Evolutionary conservation across 2,329 filamentous ascomycete species (phyloP).

Genomic region (Diaporthe vexans): DNA sequence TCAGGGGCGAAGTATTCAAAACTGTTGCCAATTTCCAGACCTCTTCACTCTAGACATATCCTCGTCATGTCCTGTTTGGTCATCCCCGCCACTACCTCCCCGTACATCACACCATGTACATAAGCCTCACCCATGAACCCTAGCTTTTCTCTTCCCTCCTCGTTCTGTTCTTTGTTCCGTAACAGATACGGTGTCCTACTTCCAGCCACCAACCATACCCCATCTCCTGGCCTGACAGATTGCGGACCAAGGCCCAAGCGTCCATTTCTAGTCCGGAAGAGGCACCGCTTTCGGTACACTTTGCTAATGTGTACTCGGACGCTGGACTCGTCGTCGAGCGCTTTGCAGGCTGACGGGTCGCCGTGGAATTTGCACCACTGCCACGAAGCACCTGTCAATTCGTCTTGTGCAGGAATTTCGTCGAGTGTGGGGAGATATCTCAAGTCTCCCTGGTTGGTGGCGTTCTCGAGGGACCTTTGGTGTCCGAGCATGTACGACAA

Average conservation of each 20-base stretch:
- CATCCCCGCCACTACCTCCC: neutral
- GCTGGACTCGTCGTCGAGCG: conserved; percentile 21
- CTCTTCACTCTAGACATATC: conserved; percentile 6
- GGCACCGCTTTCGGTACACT: conserved; percentile 32
- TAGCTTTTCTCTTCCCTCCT: neutral
- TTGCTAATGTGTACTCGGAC: conserved; percentile 17
- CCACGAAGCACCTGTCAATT: neutral
- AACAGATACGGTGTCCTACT: conserved; percentile 27
- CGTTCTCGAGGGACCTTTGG: conserved; percentile 13
- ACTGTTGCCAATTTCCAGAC: no score
- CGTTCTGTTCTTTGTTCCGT: neutral
- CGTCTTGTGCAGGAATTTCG: conserved; percentile 29
- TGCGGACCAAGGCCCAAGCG: conserved; percentile 28
- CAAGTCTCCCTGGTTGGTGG: neutral
- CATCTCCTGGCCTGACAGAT: conserved; percentile 28
- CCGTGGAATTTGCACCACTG: conserved; percentile 33
- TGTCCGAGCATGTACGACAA: conserved; percentile 4
- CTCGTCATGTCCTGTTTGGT: neutral
- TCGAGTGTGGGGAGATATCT: conserved; percentile 25
- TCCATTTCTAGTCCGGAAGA: conserved; percentile 25
- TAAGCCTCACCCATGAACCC: conserved; percentile 18
- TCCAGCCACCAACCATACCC: conserved; percentile 20
- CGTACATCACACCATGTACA: conserved; percentile 34
- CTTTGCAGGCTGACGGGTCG: conserved; percentile 1
- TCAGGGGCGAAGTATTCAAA: neutral